A percentile compares a stretch with the other conserved stretches of the same genome.
These are phyloP conservation scores for Extremus antarcticus DNA, from an alignment of 495 filamentous ascomycete species.

Conservation along the genomic window DNA sequence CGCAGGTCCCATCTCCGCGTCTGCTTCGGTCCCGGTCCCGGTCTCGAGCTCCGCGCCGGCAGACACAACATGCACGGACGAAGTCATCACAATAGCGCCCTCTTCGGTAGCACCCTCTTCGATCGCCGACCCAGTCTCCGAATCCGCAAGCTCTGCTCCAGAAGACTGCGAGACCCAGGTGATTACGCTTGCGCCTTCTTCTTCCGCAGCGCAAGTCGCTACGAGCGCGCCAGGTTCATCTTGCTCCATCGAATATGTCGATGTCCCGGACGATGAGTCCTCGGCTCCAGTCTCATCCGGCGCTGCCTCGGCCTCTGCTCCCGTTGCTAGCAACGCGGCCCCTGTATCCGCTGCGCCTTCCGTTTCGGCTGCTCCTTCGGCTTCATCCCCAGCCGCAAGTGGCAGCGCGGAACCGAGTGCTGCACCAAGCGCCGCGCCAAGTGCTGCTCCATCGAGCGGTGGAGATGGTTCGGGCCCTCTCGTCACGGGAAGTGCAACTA, in stretches of 20 bases:
- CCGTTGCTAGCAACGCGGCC: too few species aligned
- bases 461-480: neutral
- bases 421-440: neutral
- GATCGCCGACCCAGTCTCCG: neutral
- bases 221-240: too few species aligned
- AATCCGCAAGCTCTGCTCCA: neutral
- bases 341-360: neutral
- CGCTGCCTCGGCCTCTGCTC: neutral
- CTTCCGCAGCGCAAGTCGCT: neutral
- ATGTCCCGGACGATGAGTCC: neutral
- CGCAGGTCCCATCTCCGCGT: neutral
- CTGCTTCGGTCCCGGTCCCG: neutral
- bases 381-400: neutral
- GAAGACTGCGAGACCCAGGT: neutral
- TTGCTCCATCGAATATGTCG: neutral
- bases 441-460: neutral
- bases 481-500: neutral
- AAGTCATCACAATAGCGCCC: neutral
- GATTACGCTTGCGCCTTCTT: neutral
- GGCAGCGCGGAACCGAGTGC: neutral
- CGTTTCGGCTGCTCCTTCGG: neutral
- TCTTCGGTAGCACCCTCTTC: neutral
- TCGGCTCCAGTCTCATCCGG: neutral
- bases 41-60: neutral
- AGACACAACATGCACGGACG: neutral